These are phyloP conservation scores for Mycothermus thermophilus DNA, from an alignment of 495 filamentous ascomycete genomes.

Conservation along the genomic window DNA sequence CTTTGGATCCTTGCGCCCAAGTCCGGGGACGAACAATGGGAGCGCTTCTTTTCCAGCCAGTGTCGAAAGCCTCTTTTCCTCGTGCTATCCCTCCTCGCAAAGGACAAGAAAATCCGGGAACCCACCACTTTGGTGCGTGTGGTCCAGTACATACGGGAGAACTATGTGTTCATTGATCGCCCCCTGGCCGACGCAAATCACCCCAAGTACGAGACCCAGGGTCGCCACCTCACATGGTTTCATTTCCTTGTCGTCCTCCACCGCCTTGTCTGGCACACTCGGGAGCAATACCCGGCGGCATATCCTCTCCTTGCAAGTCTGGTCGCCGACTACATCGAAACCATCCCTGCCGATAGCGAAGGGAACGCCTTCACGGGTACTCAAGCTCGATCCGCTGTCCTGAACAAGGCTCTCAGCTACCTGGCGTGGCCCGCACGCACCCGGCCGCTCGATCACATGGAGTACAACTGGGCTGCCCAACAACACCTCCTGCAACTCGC, in stretches of 20 bases:
- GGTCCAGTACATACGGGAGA: conserved; percentile 19
- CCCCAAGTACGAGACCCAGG: neutral
- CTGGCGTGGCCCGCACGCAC: conserved; percentile 15
- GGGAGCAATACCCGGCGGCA: conserved; percentile 19
- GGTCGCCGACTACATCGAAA: conserved; percentile 20
- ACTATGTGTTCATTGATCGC: conserved; percentile 15
- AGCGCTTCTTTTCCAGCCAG: conserved; percentile 21
- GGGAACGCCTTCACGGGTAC: conserved; percentile 5
- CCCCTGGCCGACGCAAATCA: conserved; percentile 2
- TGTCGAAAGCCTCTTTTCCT: conserved; percentile 26
- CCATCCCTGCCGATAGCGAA: conserved; percentile 7
- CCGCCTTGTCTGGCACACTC: conserved; percentile 20
- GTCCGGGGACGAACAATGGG: conserved; percentile 18
- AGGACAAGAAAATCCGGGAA: conserved; percentile 17
- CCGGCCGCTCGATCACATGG: conserved; percentile 18
- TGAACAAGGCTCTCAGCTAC: conserved; percentile 22
- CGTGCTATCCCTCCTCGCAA: conserved; percentile 19
- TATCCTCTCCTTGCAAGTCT: conserved; percentile 22
- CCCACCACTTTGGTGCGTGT: conserved; percentile 15
- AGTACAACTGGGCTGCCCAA: conserved; percentile 34
- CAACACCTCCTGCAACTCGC: conserved; percentile 26
- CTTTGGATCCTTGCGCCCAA: conserved; percentile 28
- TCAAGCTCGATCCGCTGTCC: conserved; percentile 14
- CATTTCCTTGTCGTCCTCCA: conserved; percentile 19
- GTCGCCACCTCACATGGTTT: conserved; percentile 12